A percentile compares a stretch with the other conserved stretches of the same genome.
Evolutionary conservation across 768 basidiomycete genomes (phyloP).

Genomic region (Boletus sp.): DNA sequence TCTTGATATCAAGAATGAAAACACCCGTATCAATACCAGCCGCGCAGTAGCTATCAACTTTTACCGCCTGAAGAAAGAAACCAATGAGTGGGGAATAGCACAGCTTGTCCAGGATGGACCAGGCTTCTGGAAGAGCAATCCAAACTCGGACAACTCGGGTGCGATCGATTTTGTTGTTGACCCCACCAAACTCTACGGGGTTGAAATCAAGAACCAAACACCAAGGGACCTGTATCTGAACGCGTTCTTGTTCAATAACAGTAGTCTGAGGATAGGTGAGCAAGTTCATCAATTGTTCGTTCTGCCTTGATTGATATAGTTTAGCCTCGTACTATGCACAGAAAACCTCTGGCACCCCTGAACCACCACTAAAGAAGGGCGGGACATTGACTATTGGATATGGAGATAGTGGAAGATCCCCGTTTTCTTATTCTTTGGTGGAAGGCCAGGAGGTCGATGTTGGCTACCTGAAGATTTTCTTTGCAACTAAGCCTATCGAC

Average conservation of each 20-base stretch:
- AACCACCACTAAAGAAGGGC: too few relatives aligned
- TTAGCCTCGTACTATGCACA: neutral
- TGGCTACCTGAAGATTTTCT: neutral
- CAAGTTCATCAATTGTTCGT: neutral
- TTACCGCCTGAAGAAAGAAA: neutral
- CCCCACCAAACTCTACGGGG: too few relatives aligned
- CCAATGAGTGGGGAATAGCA: neutral
- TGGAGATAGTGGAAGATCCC: neutral
- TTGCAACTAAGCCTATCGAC: neutral
- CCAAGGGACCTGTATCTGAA: neutral
- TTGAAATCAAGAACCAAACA: constrained; percentile 5
- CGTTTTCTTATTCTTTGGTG: constrained; percentile 1
- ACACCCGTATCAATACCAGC: neutral
- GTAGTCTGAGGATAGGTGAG: neutral
- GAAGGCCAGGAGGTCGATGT: neutral
- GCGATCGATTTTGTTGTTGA: neutral
- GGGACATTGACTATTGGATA: neutral
- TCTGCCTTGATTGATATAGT: neutral
- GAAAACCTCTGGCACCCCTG: too few relatives aligned
- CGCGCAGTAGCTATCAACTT: neutral
- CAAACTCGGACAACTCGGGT: neutral
- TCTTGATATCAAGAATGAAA: neutral
- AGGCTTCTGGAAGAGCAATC: neutral
- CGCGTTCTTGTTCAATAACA: neutral
- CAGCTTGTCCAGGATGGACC: neutral